Evolutionary conservation across 371 early-diverging fungal genomes (phyloP), one percentile per base, ranked within the genome.

Genomic region (Syncephalastrum sp.): DNA sequence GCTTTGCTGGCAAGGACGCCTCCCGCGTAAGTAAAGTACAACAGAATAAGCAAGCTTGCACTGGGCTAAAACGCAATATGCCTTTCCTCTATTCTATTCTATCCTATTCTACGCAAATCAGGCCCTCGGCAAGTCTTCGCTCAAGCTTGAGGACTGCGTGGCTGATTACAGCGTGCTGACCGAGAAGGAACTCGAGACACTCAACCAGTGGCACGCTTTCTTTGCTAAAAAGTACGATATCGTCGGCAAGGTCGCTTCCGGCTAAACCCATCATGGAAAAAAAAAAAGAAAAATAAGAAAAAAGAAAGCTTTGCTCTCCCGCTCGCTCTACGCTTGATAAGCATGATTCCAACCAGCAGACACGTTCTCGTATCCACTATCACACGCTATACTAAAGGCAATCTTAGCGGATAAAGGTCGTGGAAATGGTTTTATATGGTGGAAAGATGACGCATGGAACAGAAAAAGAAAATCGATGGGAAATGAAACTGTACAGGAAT

Each of bases 1-100:
- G 84, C 54, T 92, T 94, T 70, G 74, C 90, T 21, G 93, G 94
- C 54, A 87, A 86, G 64, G 93, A 94, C 62, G 89, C 92, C 8
- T 86, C 86, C 27, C 78, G 75, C 72, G 86, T 85, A 79, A 65
- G 55, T 50, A 56, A 10, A 25, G 15, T 25, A 17, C n/a, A 6
- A 7, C 15, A 12, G 25, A 17, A 21, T 21, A 21, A 21, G 21
- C 17, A 10, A n/a, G 3, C n/a, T 45, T 6, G 7, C 43, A 19
- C 25, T 8, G 15, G 15, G 7, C 10, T 17, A 24, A 21, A 41
- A 24, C 21, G 4, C 42, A 47, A 47, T 10, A 47, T 10, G 15
- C 44, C 16, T 24, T 57, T 24, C 45, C n/a, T 24, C 49, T 25
- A 0, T 41, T 25, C 21, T 17, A 33, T 16, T 33, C 7, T 7